Evolutionary conservation across 495 filamentous ascomycete species (phyloP), one percentile per base, ranked within the genome.

Genomic region (Aspergillus affinis): DNA sequence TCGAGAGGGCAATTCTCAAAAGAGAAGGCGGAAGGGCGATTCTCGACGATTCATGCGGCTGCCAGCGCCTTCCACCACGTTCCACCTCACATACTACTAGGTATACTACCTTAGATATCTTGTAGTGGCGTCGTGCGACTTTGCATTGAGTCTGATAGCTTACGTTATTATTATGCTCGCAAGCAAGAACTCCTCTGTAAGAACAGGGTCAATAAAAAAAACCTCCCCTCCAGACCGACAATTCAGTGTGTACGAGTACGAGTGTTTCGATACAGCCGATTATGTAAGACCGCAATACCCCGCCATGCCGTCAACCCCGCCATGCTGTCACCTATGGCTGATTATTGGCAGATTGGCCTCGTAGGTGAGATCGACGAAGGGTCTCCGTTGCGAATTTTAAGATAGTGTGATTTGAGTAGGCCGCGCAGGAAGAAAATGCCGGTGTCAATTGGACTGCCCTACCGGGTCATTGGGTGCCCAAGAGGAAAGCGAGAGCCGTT

Each of bases 11-110:
- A 9, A 2, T 9, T 26, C 32, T 19, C 36, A 21, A 45, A 54
- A 48, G 10, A 41, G 12, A 49, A 17, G 44, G 29, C 41, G 26
- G 48, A 57, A 50, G 36, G 32, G 58, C 41, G 6, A 49, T 61
- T 63, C 60, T 57, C 30, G 60, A 73, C 51, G 66, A 61, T 70
- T 67, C 58, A 63, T 41, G 64, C 61, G 50, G 44, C 60, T 53
- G 47, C 65, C 50, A 64, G 45, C 15, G 49, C 48, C 23, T 69
- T 69, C 63, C 64, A 65, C 60, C 30, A 51, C 54, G 51, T 65
- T 67, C 61, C 57, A 66, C 12, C 23, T 26, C 2, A 26, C 23
- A 26, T 26, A 26, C 23, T 26, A 2, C 23, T 26, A 26, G 23
- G 23, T 26, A 26, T 26, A 26, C 23, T 26, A 26, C 23, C 23